These are phyloP conservation scores for Falciphora oryzae DNA, from an alignment of 2,329 filamentous ascomycete species.

Conservation along the genomic window DNA sequence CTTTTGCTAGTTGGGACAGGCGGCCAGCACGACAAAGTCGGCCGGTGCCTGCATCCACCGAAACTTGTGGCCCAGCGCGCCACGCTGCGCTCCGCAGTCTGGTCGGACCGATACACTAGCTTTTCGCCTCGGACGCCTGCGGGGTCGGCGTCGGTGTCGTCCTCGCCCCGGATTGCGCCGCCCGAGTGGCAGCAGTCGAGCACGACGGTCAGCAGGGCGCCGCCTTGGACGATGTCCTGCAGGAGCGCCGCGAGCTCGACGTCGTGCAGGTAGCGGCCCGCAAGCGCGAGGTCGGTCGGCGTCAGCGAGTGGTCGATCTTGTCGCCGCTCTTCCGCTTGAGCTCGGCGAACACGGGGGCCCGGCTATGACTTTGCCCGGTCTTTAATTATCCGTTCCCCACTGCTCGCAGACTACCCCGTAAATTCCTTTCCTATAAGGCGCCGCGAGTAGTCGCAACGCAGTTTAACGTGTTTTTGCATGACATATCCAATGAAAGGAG, in stretches of 20 bases:
- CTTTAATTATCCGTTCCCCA: too few species aligned
- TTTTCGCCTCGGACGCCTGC: background rate
- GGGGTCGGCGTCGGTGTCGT: background rate
- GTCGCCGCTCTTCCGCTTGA: too few species aligned
- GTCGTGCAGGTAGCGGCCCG: background rate
- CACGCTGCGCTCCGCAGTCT: background rate
- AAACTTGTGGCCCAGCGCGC: background rate
- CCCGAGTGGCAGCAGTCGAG: slow-evolving; percentile 6
- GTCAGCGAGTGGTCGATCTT: background rate
- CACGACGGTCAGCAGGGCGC: background rate
- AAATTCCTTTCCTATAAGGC: too few species aligned
- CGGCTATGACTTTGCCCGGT: too few species aligned
- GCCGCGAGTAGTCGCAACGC: too few species aligned
- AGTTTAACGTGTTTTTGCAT: too few species aligned
- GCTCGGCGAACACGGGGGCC: too few species aligned
- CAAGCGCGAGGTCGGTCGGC: background rate
- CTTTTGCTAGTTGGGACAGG: background rate
- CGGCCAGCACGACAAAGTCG: background rate
- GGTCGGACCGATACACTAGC: background rate
- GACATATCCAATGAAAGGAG: too few species aligned
- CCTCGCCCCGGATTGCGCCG: background rate
- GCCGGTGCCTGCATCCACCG: background rate
- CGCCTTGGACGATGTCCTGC: background rate
- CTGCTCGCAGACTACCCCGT: too few species aligned
- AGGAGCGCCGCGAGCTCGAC: background rate